Base-by-base conservation (phyloP, 1,139 yeast species). In the Suhomyces kunorum region DNA sequence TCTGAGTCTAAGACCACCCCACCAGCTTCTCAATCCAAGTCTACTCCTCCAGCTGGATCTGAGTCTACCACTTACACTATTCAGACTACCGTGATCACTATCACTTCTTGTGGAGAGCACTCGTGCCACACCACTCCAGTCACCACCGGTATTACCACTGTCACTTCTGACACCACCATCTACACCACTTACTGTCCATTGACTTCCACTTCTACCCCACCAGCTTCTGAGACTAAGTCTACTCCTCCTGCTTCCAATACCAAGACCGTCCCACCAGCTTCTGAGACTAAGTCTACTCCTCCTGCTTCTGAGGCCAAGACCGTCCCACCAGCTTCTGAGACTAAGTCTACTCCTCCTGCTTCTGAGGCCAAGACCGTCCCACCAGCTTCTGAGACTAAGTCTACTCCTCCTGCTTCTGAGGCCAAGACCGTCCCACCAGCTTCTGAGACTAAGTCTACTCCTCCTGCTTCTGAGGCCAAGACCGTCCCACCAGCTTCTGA, bases 121-220 rank as follows among this genome's bases (percentile, higher is more conserved):
- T 52, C 52, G 42, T 71, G 74, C 50, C 35, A 54, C 32, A 50
- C 53, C 31, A 46, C 49, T 19, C 58, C 66, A 9, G 56, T 51
- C 39, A 65, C 74, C 43, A 67, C 75, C 30, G 73, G 72, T 50
- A 48, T 67, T 27, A 63, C 71, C 41, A 58, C 66, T 32, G 59
- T 63, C 43, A 43, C 49, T 14, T 23, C 25, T 3, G 44, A 35
- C 24, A 28, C 49, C 39, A 54, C 65, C 26, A 39, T 51, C 18
- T 57, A 55, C 51, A 58, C 65, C 38, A 60, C 70, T 20, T 61
- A 49, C 51, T 61, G 64, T 47, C 66, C 65, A 34, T 42, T 59
- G 42, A 43, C 59, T 13, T 3, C 33, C 6, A n/a, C n/a, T n/a
- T n/a, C n/a, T 6, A 23, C 8, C 5, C 26, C 26, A 9, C 12